Percentiles rank a stretch among this genome's conserved stretches.
Conservation (phyloP, 305 asterid genomes). For the Monarda citriodora region DNA sequence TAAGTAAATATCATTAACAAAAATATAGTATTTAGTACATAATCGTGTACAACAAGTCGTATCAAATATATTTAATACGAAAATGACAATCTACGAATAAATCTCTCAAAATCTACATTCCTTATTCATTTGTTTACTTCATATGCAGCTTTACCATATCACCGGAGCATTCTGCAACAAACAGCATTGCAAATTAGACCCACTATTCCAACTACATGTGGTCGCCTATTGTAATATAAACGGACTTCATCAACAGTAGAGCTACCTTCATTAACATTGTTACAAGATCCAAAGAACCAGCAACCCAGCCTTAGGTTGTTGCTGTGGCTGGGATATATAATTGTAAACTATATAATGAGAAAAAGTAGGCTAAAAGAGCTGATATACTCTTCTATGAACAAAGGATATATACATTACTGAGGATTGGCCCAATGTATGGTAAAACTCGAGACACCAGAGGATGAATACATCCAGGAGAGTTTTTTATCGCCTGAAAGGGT, state of each 20-base stretch:
- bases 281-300: conserved; percentile 93
- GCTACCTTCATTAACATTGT: conserved; percentile 86
- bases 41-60: no score
- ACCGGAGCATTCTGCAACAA: conserved; percentile 76
- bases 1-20: no score
- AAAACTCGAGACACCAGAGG: conserved; percentile 85
- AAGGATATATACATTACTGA: conserved; percentile 59
- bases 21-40: no score
- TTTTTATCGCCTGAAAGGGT: conserved; percentile 76
- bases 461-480: conserved; percentile 94
- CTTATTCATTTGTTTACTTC: no score
- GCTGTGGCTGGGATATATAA: conserved; percentile 93
- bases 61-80: no score
- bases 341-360: conserved; percentile 27
- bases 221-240: conserved; percentile 10
- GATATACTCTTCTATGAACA: conserved; percentile 16
- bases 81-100: no score
- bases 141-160: conserved; percentile 81
- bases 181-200: conserved; percentile 17
- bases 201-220: conserved; percentile 17
- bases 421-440: conserved; percentile 82
- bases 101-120: no score
- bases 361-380: conserved; percentile 19
- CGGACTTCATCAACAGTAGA: conserved; percentile 14
- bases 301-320: conserved; percentile 89